Conservation (phyloP, 495 filamentous ascomycete genomes). For the Venustampulla echinocandica region DNA sequence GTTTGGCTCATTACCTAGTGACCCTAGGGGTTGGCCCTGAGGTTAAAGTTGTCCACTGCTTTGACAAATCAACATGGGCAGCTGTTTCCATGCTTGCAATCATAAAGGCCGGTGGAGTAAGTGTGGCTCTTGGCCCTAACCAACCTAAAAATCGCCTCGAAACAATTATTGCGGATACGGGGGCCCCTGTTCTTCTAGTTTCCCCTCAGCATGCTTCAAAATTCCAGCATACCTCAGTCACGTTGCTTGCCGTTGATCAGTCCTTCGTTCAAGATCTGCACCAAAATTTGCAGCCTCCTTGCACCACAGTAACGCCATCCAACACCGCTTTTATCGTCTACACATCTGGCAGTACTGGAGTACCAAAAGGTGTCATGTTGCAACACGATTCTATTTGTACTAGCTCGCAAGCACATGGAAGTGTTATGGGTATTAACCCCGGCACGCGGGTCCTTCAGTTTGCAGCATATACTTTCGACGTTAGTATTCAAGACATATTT, state of each 20-base stretch:
- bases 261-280: neutral
- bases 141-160: neutral
- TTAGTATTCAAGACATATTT: too few relatives aligned
- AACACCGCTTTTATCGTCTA: conserved; percentile 79
- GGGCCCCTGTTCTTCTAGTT: neutral
- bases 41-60: neutral
- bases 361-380: conserved; percentile 85
- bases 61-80: neutral
- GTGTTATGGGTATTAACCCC: too few relatives aligned
- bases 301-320: neutral
- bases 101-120: neutral
- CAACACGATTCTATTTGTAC: too few relatives aligned
- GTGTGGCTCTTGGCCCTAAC: neutral
- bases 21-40: neutral
- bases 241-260: neutral
- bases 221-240: neutral
- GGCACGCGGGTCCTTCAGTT: too few relatives aligned
- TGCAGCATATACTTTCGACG: too few relatives aligned
- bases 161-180: neutral
- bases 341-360: conserved; percentile 90
- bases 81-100: neutral
- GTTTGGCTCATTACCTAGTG: neutral
- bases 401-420: too few relatives aligned
- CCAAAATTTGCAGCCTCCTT: neutral
- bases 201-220: neutral